These are phyloP conservation scores for Laburnicola sp. DNA, from an alignment of 2,329 filamentous ascomycete genomes.

Conservation along the genomic window DNA sequence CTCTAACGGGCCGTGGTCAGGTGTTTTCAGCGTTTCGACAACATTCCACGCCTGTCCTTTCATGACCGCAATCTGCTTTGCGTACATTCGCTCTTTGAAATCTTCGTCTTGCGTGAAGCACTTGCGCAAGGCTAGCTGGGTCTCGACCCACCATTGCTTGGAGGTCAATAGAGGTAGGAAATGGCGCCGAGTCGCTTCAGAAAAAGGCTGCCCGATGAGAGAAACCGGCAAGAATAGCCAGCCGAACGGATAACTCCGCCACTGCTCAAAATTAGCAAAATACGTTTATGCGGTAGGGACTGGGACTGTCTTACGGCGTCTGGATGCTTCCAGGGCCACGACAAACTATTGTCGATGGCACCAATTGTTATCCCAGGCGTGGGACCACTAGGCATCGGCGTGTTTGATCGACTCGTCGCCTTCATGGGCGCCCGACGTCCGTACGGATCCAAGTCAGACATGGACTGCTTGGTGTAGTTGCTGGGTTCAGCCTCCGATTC, in stretches of 20 bases:
- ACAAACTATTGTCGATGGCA: conserved; percentile 96
- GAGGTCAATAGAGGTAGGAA: conserved; percentile 96
- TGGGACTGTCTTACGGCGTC: conserved; percentile 64
- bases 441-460: conserved; percentile 65
- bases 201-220: conserved; percentile 93
- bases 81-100: conserved; percentile 99
- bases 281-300: background rate
- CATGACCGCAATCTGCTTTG: conserved; percentile 97
- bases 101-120: conserved; percentile 92
- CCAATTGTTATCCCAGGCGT: conserved; percentile 73
- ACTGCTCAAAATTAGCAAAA: conserved; percentile 48
- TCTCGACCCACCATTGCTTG: conserved; percentile 95
- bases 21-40: conserved; percentile 91
- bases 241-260: conserved; percentile 91
- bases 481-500: conserved; percentile 50
- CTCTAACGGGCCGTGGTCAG: conserved; percentile 90
- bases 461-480: conserved; percentile 64
- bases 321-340: conserved; percentile 98
- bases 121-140: conserved; percentile 79
- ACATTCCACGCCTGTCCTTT: conserved; percentile 99
- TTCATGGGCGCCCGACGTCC: conserved; percentile 83
- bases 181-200: conserved; percentile 87
- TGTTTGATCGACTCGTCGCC: conserved; percentile 62
- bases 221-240: conserved; percentile 98
- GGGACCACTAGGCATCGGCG: conserved; percentile 55